Base-by-base conservation (phyloP, 176 grass and related monocot species). In the Rhynchospora pubera region DNA sequence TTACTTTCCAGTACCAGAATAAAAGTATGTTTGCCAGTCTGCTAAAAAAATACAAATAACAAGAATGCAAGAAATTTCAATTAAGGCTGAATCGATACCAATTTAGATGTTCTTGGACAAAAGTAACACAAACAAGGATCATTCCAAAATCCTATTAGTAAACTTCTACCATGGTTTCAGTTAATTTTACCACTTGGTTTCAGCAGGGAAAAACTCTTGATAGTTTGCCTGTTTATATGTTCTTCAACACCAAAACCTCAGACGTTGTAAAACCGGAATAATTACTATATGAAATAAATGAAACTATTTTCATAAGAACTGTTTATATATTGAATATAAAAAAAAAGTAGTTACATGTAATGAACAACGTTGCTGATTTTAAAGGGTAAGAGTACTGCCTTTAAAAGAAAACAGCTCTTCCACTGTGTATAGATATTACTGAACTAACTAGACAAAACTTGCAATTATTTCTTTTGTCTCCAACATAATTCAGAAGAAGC, bases 321-420 rank as follows among this genome's bases (percentile, higher is more conserved):
- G 62, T 82, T 82, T 65, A 82, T 82, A 82, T 82, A 82, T 67
- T 82, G 79, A 66, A 82, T 82, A 50, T 66, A 50, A 82, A 65
- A 28, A 68, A 69, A 57, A 50, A 65, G 59, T 82, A 65, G 62
- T 82, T 82, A 82, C 79, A 82, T 80, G 52, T 80, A 80, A 80
- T 26, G 78, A 80, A 63, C 56, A 26, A 59, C 39, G 78, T 80
- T 63, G 55, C 57, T 80, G 57, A 80, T 48, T 80, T 80, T 80
- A 79, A 62, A 13, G 47, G 66, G 62, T 64, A 82, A 50, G 43
- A 46, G 44, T 81, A 45, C 43, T 47, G 59, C 43, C 44, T 52
- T 32, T 53, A 61, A 82, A 63, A 82, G 23, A 50, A 82, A 82
- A 65, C 50, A 24, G 61, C 60, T 82, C 79, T 82, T 46, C 59